Evolutionary conservation across 768 basidiomycete genomes (phyloP).

Genomic region (Paxillus ammoniavirescens): DNA sequence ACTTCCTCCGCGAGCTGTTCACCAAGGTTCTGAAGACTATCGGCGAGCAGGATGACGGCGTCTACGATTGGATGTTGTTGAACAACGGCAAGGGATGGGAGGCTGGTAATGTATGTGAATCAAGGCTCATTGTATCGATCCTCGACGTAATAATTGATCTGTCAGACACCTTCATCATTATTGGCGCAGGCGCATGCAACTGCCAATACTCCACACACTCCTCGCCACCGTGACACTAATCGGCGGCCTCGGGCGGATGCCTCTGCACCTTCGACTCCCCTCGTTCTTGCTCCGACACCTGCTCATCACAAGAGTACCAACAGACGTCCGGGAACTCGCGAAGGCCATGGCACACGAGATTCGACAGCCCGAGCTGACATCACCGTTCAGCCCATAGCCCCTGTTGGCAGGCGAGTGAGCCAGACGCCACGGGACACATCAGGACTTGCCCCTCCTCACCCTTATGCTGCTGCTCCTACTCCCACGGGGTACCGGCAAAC

Average conservation of each 20-base stretch:
- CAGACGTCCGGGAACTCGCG: slow-evolving; percentile 45
- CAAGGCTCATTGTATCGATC: not conserved
- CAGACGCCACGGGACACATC: slow-evolving; percentile 54
- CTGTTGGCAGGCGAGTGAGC: slow-evolving; percentile 65
- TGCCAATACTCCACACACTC: slow-evolving; percentile 52
- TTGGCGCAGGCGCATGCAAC: slow-evolving; percentile 55
- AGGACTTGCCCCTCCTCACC: slow-evolving; percentile 61
- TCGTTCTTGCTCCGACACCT: slow-evolving; percentile 64
- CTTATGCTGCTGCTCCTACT: slow-evolving; percentile 67
- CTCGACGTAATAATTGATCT: slow-evolving; percentile 6
- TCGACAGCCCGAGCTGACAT: slow-evolving; percentile 41
- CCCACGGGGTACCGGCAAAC: slow-evolving; percentile 53
- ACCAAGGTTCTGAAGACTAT: slow-evolving; percentile 84
- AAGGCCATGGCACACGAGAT: slow-evolving; percentile 50
- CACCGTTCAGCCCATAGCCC: slow-evolving; percentile 67
- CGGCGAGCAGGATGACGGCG: slow-evolving; percentile 86
- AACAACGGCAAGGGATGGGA: slow-evolving; percentile 97
- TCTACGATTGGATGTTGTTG: slow-evolving; percentile 96
- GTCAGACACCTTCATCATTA: slow-evolving; percentile 42
- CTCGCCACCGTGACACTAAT: slow-evolving; percentile 54
- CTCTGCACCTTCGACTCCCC: slow-evolving; percentile 51
- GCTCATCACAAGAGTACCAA: slow-evolving; percentile 61
- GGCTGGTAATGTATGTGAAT: slow-evolving; percentile 67
- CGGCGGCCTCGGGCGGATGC: slow-evolving; percentile 51
- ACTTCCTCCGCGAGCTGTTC: slow-evolving; percentile 95